These are phyloP conservation scores for Ceratocystis ficicola DNA, from an alignment of 2,329 filamentous ascomycete genomes.

Conservation along the genomic window DNA sequence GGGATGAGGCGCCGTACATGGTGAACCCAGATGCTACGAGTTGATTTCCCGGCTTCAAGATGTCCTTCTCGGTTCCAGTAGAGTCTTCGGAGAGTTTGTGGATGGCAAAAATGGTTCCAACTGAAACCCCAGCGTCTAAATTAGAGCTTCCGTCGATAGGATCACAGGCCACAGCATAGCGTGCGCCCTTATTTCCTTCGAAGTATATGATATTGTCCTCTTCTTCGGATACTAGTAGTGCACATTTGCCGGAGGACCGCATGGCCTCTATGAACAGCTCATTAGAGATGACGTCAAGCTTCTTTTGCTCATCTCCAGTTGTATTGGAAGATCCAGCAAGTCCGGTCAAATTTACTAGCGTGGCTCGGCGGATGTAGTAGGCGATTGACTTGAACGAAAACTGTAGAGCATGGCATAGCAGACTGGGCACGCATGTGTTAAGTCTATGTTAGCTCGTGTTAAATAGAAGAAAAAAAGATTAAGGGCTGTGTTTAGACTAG, in stretches of 20 bases:
- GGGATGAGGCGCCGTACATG: conserved; percentile 96
- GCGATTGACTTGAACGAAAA: conserved; percentile 99
- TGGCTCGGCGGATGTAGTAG: conserved; percentile 95
- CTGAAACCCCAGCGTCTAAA: conserved; percentile 91
- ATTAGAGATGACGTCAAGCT: conserved; percentile 97
- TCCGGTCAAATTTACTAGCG: conserved; percentile 87
- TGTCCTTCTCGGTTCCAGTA: conserved; percentile 65
- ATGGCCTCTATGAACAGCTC: conserved; percentile 95
- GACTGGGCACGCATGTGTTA: conserved; percentile 37
- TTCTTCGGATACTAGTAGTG: conserved; percentile 92
- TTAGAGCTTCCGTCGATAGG: conserved; percentile 98
- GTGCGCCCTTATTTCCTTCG: conserved; percentile 58
- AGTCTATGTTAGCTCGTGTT: conserved; percentile 15
- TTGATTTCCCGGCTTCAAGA: conserved; percentile 80
- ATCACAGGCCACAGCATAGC: conserved; percentile 93
- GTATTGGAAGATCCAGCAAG: conserved; percentile 89
- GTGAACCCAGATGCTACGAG: conserved; percentile 95
- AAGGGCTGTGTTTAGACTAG: neutral
- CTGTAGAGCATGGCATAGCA: conserved; percentile 93
- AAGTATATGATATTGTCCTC: conserved; percentile 90
- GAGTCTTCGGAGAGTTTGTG: conserved; percentile 76
- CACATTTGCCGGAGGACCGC: conserved; percentile 81
- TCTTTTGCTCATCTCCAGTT: conserved; percentile 98
- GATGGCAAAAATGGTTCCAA: conserved; percentile 93
- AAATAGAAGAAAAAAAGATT: neutral